Conservation (phyloP, 2,329 filamentous ascomycete species). For the Fonsecaea pugnacius region DNA sequence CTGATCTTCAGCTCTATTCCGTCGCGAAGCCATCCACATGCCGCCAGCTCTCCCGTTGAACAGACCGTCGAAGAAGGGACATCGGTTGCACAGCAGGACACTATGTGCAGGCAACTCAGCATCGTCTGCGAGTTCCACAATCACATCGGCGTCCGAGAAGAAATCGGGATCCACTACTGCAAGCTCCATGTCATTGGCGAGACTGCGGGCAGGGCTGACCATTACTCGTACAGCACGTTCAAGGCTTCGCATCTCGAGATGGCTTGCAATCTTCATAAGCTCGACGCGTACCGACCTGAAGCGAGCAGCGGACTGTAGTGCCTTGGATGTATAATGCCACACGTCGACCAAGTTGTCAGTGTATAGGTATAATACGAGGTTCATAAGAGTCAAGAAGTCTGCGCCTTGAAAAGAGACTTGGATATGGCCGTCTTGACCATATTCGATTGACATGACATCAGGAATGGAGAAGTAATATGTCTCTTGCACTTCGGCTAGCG, state of each 20-base stretch:
- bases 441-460: slow-evolving; percentile 64
- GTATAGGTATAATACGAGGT: slow-evolving; percentile 79
- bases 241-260: slow-evolving; percentile 70
- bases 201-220: slow-evolving; percentile 64
- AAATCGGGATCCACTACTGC: slow-evolving; percentile 72
- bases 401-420: slow-evolving; percentile 70
- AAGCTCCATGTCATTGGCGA: slow-evolving; percentile 71
- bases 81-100: slow-evolving; percentile 76
- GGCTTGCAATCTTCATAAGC: slow-evolving; percentile 80
- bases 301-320: slow-evolving; percentile 67
- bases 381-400: slow-evolving; percentile 78
- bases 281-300: slow-evolving; percentile 82
- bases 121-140: slow-evolving; percentile 77
- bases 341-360: slow-evolving; percentile 79
- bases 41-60: slow-evolving; percentile 88
- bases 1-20: slow-evolving; percentile 52
- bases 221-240: slow-evolving; percentile 80
- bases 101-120: slow-evolving; percentile 74
- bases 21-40: slow-evolving; percentile 76
- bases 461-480: slow-evolving; percentile 60
- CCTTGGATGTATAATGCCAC: slow-evolving; percentile 77
- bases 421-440: slow-evolving; percentile 56
- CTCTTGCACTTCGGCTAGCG: slow-evolving; percentile 62
- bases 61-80: slow-evolving; percentile 88
- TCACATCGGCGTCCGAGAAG: slow-evolving; percentile 77